Percentiles rank a stretch among this genome's conserved stretches.
phyloP scores from a whole-genome alignment of 352 stramenopile genomes.

The Globisporangium recalcitrans region DNA sequence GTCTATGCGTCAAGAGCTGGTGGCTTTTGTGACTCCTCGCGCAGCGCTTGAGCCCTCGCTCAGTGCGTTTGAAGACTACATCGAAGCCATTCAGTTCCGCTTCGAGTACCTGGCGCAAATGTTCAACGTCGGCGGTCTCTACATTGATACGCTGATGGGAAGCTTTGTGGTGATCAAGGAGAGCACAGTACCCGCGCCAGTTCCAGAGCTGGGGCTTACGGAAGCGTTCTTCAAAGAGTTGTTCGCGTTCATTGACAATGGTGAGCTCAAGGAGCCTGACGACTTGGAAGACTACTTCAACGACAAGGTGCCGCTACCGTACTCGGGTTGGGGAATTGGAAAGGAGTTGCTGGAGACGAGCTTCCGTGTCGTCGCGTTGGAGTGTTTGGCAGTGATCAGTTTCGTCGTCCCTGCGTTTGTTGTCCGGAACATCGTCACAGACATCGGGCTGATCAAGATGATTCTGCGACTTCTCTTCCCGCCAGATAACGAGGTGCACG shows the following conservation, averaged over 20 bases:
- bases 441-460: constrained; percentile 66
- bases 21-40: constrained; percentile 43
- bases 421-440: constrained; percentile 46
- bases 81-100: constrained; percentile 53
- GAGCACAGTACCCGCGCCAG: constrained; percentile 29
- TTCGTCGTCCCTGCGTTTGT: constrained; percentile 51
- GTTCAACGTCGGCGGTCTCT: constrained; percentile 63
- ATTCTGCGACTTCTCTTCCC: constrained; percentile 68
- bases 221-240: constrained; percentile 68
- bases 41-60: constrained; percentile 31
- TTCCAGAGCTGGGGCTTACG: constrained; percentile 51
- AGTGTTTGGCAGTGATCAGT: constrained; percentile 59
- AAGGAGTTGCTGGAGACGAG: constrained; percentile 40
- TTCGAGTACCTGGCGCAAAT: constrained; percentile 62
- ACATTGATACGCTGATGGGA: constrained; percentile 68
- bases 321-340: constrained; percentile 54
- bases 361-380: constrained; percentile 54
- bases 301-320: constrained; percentile 32
- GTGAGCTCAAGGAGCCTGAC: constrained; percentile 35
- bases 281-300: constrained; percentile 26
- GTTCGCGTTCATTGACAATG: constrained; percentile 76
- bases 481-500: constrained; percentile 72
- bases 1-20: constrained; percentile 64
- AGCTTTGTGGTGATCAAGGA: constrained; percentile 66
- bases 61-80: constrained; percentile 36